Evolutionary conservation across 768 basidiomycete species (phyloP).

Genomic region (Mycena kentingensis): DNA sequence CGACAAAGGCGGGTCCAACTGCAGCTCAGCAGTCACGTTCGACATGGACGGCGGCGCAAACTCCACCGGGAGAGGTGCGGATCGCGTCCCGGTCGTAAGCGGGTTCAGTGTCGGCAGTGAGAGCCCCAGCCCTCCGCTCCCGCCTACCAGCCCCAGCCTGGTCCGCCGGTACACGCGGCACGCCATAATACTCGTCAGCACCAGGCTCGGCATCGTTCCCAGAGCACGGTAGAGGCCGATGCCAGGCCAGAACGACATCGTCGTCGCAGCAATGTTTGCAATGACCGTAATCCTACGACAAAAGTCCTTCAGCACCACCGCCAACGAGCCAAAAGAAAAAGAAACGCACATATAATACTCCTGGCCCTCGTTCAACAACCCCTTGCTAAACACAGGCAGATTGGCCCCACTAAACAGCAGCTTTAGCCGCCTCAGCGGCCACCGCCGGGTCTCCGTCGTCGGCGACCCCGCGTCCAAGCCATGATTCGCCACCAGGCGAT

Average conservation of each 20-base stretch:
- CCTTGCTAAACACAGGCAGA: constrained; percentile 29
- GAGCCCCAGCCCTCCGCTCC: neutral
- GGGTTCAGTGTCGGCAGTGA: constrained; percentile 2
- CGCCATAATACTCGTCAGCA: constrained; percentile 13
- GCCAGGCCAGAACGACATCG: neutral
- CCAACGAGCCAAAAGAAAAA: neutral
- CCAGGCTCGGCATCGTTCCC: constrained; percentile 1
- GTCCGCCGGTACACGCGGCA: constrained; percentile 14
- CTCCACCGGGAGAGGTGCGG: too few species aligned
- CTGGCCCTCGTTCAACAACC: constrained; percentile 33
- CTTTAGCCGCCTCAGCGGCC: neutral
- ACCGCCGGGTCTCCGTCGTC: neutral
- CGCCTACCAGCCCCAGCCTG: neutral
- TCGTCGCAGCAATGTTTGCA: constrained; percentile 9
- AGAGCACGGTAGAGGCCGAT: neutral
- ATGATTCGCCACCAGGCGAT: constrained; percentile 23
- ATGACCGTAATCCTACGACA: constrained; percentile 20
- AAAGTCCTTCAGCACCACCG: too few species aligned
- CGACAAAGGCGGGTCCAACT: too few species aligned
- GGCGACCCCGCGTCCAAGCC: constrained; percentile 5
- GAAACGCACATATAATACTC: constrained; percentile 35
- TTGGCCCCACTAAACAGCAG: constrained; percentile 25
- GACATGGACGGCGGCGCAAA: too few species aligned
- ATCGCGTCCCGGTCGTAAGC: too few species aligned
- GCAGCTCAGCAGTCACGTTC: too few species aligned